Evolutionary conservation across 1,284 basidiomycete genomes (phyloP), one percentile per base, ranked within the genome.

Genomic region (Pseudozyma thailandica): DNA sequence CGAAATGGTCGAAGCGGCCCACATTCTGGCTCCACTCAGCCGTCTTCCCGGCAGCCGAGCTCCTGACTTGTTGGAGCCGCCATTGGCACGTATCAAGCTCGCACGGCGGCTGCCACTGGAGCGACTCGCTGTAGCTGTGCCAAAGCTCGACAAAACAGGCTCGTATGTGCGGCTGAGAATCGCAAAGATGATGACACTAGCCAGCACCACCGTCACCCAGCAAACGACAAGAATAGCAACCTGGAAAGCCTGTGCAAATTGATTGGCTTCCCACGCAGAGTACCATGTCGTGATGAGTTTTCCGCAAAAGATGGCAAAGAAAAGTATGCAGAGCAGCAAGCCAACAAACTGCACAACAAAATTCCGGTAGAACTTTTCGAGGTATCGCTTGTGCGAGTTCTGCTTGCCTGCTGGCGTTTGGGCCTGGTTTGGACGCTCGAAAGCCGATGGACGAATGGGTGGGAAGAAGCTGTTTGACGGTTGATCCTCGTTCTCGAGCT

Each of bases 91-190:
- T 8, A 33, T 23, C 45, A 63, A 13, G 52, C 51, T 59, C 13
- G 16, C 43, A 6, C 48, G 37, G 6, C 50, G 30, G 13, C 46
- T 38, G 15, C 55, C 50, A 33, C 30, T 50, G n/a, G 46, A 45
- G 15, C 47, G 39, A n/a, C 47, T 49, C 18, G 10, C 9, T 3
- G 39, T 45, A 5, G 30, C 52, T 15, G 44, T 42, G 20, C 48
- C 43, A 21, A 68, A 16, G 50, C 31, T 57, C 7, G 54, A 48
- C 8, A 69, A 38, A 26, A 69, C 46, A 12, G 65, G 65, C 49
- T 69, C 65, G 23, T 69, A 69, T 8, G 65, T 69, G 3, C 60
- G 50, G n/a, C 55, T 56, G 15, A 63, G 38, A 30, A 63, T 70
- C 18, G 57, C 52, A 31, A 59, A 59, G 18, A 70, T 61, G 35